phyloP scores from a whole-genome alignment of 495 filamentous ascomycete species.

The Elasticomyces elasticus region DNA sequence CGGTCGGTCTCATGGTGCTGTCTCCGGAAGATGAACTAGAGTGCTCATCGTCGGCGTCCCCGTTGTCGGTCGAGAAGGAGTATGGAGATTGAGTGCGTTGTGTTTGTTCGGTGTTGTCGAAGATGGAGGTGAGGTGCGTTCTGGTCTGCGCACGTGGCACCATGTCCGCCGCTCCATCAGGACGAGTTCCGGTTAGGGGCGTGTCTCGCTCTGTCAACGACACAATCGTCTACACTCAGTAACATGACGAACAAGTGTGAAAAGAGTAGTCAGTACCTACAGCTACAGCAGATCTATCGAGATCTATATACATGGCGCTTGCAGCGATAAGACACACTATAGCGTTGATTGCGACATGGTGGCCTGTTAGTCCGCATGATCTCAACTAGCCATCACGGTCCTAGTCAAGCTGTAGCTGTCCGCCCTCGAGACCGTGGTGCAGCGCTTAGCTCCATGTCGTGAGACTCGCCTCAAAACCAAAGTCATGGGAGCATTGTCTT shows the following conservation, averaged over 20 bases:
- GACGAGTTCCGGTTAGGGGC: too few relatives aligned
- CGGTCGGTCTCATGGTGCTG: not conserved
- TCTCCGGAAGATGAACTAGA: conserved; percentile 18
- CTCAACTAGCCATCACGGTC: not conserved
- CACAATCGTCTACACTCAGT: not conserved
- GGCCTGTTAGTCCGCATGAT: not conserved
- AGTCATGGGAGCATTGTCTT: too few relatives aligned
- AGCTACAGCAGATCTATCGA: too few relatives aligned
- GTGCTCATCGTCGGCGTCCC: conserved; percentile 33
- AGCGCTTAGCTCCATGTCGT: not conserved
- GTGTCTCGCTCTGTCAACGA: not conserved
- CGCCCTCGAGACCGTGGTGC: not conserved
- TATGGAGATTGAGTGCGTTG: conserved; percentile 23
- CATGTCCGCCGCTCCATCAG: not conserved
- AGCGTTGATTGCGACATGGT: not conserved
- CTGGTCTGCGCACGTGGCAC: not conserved
- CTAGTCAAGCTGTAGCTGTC: not conserved
- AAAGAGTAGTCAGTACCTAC: too few relatives aligned
- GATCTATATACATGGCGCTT: not conserved
- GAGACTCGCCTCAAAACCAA: too few relatives aligned
- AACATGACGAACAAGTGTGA: too few relatives aligned
- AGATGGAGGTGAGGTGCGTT: not conserved
- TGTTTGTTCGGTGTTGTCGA: conserved; percentile 5
- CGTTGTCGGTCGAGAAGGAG: conserved; percentile 26
- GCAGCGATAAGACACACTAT: not conserved